A percentile compares a stretch with the other conserved stretches of the same genome.
Evolutionary conservation across 2,329 filamentous ascomycete genomes (phyloP).

Genomic region (Penicillium hordei): DNA sequence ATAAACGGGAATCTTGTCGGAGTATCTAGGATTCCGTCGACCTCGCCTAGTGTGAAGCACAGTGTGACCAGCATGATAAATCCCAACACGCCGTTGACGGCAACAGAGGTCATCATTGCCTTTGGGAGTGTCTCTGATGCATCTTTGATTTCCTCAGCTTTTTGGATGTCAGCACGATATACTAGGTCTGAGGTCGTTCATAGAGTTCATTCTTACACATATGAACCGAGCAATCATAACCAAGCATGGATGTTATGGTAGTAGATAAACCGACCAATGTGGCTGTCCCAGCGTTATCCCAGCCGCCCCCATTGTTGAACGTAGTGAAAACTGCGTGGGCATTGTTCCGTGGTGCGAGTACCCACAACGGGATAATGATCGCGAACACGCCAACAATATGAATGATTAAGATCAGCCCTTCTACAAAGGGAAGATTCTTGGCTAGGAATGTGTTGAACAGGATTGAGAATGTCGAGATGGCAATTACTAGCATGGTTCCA

Average conservation of each 20-base stretch:
- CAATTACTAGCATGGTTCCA: conserved; percentile 46
- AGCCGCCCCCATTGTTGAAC: conserved; percentile 45
- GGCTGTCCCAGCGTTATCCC: conserved; percentile 40
- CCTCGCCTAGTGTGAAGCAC: conserved; percentile 55
- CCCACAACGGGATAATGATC: conserved; percentile 47
- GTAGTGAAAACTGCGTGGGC: conserved; percentile 41
- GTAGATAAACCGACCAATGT: conserved; percentile 43
- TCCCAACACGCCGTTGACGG: conserved; percentile 54
- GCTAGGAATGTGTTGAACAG: conserved; percentile 46
- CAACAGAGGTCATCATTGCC: conserved; percentile 51
- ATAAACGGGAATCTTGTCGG: conserved; percentile 60
- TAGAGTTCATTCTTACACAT: conserved; percentile 39
- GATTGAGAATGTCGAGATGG: conserved; percentile 41
- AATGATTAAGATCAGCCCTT: conserved; percentile 43
- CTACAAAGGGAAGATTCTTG: conserved; percentile 41
- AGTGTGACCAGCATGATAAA: conserved; percentile 59
- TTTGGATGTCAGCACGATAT: conserved; percentile 8
- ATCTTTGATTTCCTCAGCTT: conserved; percentile 47
- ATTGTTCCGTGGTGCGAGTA: conserved; percentile 41
- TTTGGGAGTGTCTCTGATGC: conserved; percentile 53
- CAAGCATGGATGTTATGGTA: conserved; percentile 44
- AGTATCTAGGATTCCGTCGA: conserved; percentile 46
- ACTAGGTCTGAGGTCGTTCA: not conserved
- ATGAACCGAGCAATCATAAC: conserved; percentile 47
- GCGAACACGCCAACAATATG: conserved; percentile 46